A percentile compares a stretch with the other conserved stretches of the same genome.
Evolutionary conservation across 2,329 filamentous ascomycete species (phyloP).

Genomic region (Stachybotrys chlorohalonatus): DNA sequence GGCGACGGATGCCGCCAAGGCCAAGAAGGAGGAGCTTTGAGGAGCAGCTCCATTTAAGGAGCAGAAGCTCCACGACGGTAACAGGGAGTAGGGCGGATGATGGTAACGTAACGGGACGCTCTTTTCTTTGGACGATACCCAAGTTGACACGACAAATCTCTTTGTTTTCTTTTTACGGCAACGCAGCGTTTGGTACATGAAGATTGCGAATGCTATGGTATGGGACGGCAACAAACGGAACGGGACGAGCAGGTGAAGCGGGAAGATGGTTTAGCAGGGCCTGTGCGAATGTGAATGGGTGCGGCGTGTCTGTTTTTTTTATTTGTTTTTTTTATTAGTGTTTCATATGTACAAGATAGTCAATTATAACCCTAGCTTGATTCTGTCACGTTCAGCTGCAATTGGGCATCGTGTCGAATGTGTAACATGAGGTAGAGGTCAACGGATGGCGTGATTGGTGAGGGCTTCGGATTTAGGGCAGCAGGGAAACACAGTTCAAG

Average conservation of each 20-base stretch:
- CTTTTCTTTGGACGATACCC: slow-evolving; percentile 17
- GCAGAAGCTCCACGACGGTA: background rate
- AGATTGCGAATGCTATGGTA: background rate
- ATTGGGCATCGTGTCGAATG: too few species aligned
- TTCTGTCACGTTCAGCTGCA: too few species aligned
- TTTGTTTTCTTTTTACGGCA: background rate
- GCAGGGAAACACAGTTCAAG: too few species aligned
- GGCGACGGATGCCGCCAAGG: slow-evolving; percentile 33
- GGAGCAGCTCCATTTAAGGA: background rate
- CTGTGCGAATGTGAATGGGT: too few species aligned
- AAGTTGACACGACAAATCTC: slow-evolving; percentile 7
- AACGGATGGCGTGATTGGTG: too few species aligned
- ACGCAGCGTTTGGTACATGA: background rate
- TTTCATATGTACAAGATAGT: too few species aligned
- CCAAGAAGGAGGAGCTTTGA: slow-evolving; percentile 33
- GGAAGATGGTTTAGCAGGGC: background rate
- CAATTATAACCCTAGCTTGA: too few species aligned
- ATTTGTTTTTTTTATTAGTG: too few species aligned
- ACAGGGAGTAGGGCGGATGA: background rate
- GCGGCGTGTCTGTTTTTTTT: too few species aligned
- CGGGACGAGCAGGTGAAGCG: background rate
- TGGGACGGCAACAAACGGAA: background rate
- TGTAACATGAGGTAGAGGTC: too few species aligned
- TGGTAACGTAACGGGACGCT: slow-evolving; percentile 6
- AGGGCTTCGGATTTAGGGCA: too few species aligned